Conservation (phyloP, 225 moss, liverwort and hornwort species). For the Physcomitrellopsis africana region DNA sequence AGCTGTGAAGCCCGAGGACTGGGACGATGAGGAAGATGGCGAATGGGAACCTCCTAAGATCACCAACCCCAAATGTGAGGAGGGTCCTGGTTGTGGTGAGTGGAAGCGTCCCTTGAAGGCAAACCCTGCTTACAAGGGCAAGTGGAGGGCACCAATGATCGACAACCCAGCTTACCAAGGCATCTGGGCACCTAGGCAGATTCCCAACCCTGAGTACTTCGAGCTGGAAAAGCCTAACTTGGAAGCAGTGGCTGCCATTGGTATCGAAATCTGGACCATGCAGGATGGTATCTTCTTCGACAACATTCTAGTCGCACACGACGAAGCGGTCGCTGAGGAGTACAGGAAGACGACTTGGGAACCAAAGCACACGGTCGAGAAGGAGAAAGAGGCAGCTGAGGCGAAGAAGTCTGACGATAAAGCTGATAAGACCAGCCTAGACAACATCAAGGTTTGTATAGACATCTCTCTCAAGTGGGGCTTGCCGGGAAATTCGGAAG, state of each 20-base stretch:
- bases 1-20: constrained; percentile 57
- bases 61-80: constrained; percentile 55
- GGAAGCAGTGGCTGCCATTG: constrained; percentile 56
- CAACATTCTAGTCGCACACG: constrained; percentile 50
- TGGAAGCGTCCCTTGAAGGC: constrained; percentile 53
- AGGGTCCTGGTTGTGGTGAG: constrained; percentile 58
- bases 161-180: constrained; percentile 59
- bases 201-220: constrained; percentile 55
- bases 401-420: constrained; percentile 12
- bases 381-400: constrained; percentile 32
- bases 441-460: constrained; percentile 29
- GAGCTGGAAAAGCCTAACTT: constrained; percentile 44
- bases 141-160: constrained; percentile 53
- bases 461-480: background rate
- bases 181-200: constrained; percentile 56
- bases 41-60: constrained; percentile 65
- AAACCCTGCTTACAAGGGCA: constrained; percentile 64
- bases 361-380: constrained; percentile 32
- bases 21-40: constrained; percentile 69
- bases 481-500: too few relatives aligned
- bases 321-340: constrained; percentile 35
- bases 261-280: constrained; percentile 79
- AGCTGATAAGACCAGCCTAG: constrained; percentile 5
- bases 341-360: constrained; percentile 40
- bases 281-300: constrained; percentile 66